These are phyloP conservation scores for Cryphonectria japonica DNA, from an alignment of 2,329 filamentous ascomycete genomes.

Conservation along the genomic window DNA sequence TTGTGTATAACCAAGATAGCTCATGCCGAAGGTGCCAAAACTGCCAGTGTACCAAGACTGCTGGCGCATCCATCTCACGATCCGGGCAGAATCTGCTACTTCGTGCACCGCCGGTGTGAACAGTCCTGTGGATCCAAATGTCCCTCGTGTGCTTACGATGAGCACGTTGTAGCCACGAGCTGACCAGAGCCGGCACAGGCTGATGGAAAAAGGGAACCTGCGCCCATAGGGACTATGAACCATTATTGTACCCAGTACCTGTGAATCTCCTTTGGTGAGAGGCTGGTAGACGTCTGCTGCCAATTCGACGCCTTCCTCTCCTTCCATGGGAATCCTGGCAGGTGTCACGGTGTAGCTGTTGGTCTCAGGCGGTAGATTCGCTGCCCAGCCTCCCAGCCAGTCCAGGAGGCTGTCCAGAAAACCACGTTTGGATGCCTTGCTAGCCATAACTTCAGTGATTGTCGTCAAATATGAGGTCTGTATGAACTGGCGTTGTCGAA, in stretches of 20 bases:
- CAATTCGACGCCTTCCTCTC: slow-evolving; percentile 28
- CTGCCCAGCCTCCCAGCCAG: slow-evolving; percentile 12
- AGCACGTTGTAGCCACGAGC: slow-evolving; percentile 34
- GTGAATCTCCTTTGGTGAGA: slow-evolving; percentile 5
- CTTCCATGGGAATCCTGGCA: slow-evolving; percentile 27
- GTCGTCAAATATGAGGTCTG: neutral
- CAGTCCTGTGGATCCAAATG: slow-evolving; percentile 31
- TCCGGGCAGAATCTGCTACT: slow-evolving; percentile 23
- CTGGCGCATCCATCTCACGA: slow-evolving; percentile 32
- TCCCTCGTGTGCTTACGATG: slow-evolving; percentile 31
- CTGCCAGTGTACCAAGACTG: slow-evolving; percentile 33
- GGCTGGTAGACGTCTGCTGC: slow-evolving; percentile 32
- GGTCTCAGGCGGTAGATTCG: slow-evolving; percentile 18
- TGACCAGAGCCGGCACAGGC: slow-evolving; percentile 27
- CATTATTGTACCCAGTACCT: slow-evolving; percentile 24
- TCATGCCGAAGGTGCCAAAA: slow-evolving; percentile 31
- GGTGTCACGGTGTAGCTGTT: slow-evolving; percentile 21
- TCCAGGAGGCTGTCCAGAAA: slow-evolving; percentile 12
- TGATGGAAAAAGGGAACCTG: slow-evolving; percentile 15
- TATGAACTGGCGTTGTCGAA: neutral
- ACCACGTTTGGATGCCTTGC: neutral
- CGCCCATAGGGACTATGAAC: slow-evolving; percentile 31
- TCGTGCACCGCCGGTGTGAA: slow-evolving; percentile 26
- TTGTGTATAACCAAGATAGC: slow-evolving; percentile 32
- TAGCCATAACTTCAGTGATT: neutral